Evolutionary conservation across 2,329 filamentous ascomycete genomes (phyloP), one percentile per base, ranked within the genome.

Genomic region (Xylaria sp.): DNA sequence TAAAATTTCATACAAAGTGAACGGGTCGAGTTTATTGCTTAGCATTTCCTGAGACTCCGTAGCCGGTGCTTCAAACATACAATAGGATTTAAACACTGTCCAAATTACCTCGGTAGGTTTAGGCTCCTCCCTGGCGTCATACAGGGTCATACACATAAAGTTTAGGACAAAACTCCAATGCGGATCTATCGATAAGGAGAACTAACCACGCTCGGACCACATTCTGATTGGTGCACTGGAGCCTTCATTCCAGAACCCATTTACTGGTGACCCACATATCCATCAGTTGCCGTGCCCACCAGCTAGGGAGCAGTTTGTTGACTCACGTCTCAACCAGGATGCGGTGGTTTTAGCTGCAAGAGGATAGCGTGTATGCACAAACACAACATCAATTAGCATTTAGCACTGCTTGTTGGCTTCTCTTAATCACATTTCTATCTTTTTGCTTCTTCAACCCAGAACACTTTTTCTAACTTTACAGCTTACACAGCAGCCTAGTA

Each of bases 221-320:
- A 12, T 15, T 18, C 28, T 15, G 18, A 20, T 7, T 31, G 48
- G 48, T 13, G 20, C 23, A 50, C n/a, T 20, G 5, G 13, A 44
- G 41, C 15, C 15, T 44, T 15, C 34, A 37, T 41, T 41, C 39
- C 41, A 46, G n/a, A n/a, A 12, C n/a, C 46, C 7, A 48, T 48
- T 12, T 48, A 23, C 46, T 10, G n/a, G 52, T 2, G 63, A 55
- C 67, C 63, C 67, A 66, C 63, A 67, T 18, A 54, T 39, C 57
- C 37, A 56, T 56, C 63, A 41, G 69, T 71, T 71, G 69, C 69
- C 59, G 59, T 71, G 69, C 62, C 63, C 66, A 71, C 66, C 61
- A 54, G 23, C 28, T 3, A 48, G 37, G 50, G 56, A 56, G 39
- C 50, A 34, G 61, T 67, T 69, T 69, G 60, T 69, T 69, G 67